These are phyloP conservation scores for Dioscorea zingiberensis DNA, from an alignment of 106 monocot genomes.

Conservation along the genomic window DNA sequence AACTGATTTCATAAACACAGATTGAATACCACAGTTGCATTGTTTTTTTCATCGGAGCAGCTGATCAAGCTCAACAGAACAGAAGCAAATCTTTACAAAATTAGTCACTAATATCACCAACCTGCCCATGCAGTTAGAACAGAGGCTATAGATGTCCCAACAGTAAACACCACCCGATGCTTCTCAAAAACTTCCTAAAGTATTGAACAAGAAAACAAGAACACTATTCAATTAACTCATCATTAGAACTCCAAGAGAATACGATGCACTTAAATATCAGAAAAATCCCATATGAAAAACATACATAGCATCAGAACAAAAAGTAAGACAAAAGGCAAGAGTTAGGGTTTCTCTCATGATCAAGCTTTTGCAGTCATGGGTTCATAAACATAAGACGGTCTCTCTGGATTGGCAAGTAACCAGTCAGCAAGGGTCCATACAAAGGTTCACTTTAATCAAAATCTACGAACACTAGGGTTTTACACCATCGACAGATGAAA, in stretches of 20 bases:
- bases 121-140: slow-evolving; percentile 92
- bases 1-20: no score
- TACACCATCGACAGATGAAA: no score
- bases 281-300: background rate
- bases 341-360: background rate
- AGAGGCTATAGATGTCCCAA: slow-evolving; percentile 81
- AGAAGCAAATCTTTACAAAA: no score
- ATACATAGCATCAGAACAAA: background rate
- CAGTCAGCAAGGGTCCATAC: no score
- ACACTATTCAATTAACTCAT: background rate
- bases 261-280: background rate
- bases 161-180: slow-evolving; percentile 75
- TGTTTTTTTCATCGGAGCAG: no score
- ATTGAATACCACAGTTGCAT: no score
- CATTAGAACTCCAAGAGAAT: no score
- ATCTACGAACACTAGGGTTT: no score
- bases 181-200: slow-evolving; percentile 74
- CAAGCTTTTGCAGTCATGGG: background rate
- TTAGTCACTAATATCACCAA: slow-evolving; percentile 9
- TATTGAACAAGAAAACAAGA: background rate
- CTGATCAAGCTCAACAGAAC: no score
- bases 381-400: no score
- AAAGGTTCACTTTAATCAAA: no score
- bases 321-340: background rate
- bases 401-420: no score